Conservation (phyloP, 2,329 filamentous ascomycete genomes). For the Apiospora kogelbergensis region DNA sequence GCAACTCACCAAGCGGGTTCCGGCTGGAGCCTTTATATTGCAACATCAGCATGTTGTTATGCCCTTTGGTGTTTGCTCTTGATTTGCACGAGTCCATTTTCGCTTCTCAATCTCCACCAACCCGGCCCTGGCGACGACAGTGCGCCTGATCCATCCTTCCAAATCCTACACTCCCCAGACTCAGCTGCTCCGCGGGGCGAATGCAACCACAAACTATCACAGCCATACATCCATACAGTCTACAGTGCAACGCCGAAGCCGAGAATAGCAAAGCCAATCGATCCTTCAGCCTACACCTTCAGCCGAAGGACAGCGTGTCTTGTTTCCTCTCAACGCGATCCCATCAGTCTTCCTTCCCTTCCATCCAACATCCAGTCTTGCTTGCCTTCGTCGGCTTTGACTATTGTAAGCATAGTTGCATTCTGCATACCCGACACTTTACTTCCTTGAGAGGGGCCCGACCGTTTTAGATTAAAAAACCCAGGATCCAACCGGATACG, state of each 20-base stretch:
- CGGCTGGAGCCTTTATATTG: not conserved
- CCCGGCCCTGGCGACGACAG: not conserved
- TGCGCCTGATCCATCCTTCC: not conserved
- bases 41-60: not conserved
- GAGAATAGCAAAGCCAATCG: constrained; percentile 1
- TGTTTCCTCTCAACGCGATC: not conserved
- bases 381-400: not conserved
- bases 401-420: not conserved
- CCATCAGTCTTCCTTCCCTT: not conserved
- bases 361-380: not conserved
- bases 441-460: not conserved
- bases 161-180: not conserved
- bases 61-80: not conserved
- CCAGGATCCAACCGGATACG: not conserved
- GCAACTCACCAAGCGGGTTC: not conserved
- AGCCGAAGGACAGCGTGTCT: constrained; percentile 4
- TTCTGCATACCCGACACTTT: not conserved
- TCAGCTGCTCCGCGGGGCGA: not conserved
- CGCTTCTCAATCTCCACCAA: not conserved
- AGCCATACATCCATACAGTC: too few relatives aligned
- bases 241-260: not conserved
- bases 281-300: not conserved
- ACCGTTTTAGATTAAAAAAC: not conserved
- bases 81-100: not conserved
- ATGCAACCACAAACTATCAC: not conserved